A percentile compares a stretch with the other conserved stretches of the same genome.
Evolutionary conservation across 2,329 filamentous ascomycete species (phyloP).

Genomic region (Claviceps humidiphila): DNA sequence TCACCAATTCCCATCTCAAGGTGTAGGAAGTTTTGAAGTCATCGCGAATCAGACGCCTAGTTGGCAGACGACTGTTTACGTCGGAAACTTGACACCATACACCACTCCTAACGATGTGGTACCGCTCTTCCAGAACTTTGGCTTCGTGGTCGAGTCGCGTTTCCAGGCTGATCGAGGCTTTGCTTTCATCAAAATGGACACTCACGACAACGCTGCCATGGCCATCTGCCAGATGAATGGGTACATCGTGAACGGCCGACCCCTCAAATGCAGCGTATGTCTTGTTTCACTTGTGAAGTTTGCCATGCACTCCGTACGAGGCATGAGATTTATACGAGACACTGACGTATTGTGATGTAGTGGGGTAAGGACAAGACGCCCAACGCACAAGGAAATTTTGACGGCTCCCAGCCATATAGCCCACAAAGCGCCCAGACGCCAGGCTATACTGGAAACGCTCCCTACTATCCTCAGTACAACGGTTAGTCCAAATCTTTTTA

Average conservation of each 20-base stretch:
- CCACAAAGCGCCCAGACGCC: constrained; percentile 63
- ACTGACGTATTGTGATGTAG: constrained; percentile 31
- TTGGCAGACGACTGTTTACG: constrained; percentile 98
- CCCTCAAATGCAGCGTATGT: constrained; percentile 96
- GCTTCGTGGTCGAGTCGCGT: constrained; percentile 90
- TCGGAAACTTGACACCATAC: constrained; percentile 94
- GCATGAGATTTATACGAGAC: not conserved
- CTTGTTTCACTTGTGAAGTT: not conserved
- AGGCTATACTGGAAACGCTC: constrained; percentile 65
- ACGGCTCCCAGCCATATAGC: constrained; percentile 58
- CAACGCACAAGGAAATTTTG: constrained; percentile 51
- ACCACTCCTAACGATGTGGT: constrained; percentile 93
- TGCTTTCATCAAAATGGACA: constrained; percentile 98
- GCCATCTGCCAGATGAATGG: constrained; percentile 96
- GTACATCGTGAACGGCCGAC: constrained; percentile 94
- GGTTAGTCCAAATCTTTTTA: constrained; percentile 38
- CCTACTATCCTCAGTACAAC: constrained; percentile 90
- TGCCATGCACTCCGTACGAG: constrained; percentile 1
- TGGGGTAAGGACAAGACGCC: constrained; percentile 99
- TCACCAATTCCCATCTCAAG: constrained; percentile 95
- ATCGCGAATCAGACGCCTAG: constrained; percentile 86
- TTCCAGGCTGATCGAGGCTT: constrained; percentile 98
- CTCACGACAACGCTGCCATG: constrained; percentile 95
- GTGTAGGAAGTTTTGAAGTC: constrained; percentile 95
- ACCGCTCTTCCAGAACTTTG: constrained; percentile 98